phyloP scores from a whole-genome alignment of 768 basidiomycete genomes.

The Leccinum truebloodii region DNA sequence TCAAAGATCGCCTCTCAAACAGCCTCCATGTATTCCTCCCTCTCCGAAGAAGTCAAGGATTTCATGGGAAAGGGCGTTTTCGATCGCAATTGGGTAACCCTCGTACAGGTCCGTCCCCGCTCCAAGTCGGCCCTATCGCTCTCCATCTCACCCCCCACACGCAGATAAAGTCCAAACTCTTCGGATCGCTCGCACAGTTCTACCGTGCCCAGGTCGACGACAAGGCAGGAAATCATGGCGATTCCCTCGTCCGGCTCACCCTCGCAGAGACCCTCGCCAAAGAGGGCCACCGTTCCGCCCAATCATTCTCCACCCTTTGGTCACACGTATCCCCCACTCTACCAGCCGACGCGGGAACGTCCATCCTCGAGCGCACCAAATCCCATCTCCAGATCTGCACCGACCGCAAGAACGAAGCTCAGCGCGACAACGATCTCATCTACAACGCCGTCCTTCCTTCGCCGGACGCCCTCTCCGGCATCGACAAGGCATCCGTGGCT shows the following conservation, averaged over 20 bases:
- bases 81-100: conserved; percentile 89
- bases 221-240: conserved; percentile 79
- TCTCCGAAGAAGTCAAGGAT: conserved; percentile 94
- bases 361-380: conserved; percentile 82
- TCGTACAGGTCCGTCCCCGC: conserved; percentile 64
- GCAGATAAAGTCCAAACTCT: conserved; percentile 91
- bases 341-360: conserved; percentile 80
- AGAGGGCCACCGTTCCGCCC: conserved; percentile 72
- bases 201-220: conserved; percentile 81
- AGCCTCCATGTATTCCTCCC: conserved; percentile 73
- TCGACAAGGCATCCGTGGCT: conserved; percentile 85
- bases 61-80: conserved; percentile 97
- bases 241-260: conserved; percentile 76
- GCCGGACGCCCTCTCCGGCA: conserved; percentile 70
- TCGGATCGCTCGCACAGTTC: conserved; percentile 83
- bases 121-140: not conserved
- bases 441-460: conserved; percentile 90
- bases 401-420: conserved; percentile 73
- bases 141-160: conserved; percentile 10
- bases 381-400: conserved; percentile 74
- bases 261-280: conserved; percentile 80
- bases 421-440: conserved; percentile 94
- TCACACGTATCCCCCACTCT: conserved; percentile 77
- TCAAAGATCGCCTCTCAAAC: conserved; percentile 85
- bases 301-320: conserved; percentile 71